Conservation (phyloP, 805 yeast genomes). For the Candida ovalis region DNA sequence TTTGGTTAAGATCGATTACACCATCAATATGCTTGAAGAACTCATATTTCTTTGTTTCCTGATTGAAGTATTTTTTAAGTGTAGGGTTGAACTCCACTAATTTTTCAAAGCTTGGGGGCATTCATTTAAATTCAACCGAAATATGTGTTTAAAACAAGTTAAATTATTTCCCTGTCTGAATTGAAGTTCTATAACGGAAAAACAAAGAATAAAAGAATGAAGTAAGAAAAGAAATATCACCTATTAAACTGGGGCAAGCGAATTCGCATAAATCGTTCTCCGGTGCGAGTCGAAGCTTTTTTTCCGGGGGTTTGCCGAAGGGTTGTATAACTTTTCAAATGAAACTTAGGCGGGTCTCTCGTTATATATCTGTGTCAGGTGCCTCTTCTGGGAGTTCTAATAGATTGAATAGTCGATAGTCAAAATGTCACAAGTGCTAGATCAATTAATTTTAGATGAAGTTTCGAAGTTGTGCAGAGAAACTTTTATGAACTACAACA, state of each 20-base stretch:
- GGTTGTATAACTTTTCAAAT: not conserved
- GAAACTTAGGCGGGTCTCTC: not conserved
- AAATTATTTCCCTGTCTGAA: too few relatives aligned
- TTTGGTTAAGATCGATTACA: conserved; percentile 17
- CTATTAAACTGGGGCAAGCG: too few relatives aligned
- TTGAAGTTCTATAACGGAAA: too few relatives aligned
- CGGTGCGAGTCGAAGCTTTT: too few relatives aligned
- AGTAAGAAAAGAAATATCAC: not conserved
- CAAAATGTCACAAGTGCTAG: conserved; percentile 46
- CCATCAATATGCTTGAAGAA: conserved; percentile 21
- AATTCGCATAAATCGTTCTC: too few relatives aligned
- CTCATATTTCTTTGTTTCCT: conserved; percentile 12
- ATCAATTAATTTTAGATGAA: conserved; percentile 74
- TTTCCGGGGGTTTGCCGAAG: too few relatives aligned
- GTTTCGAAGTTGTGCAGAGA: conserved; percentile 75
- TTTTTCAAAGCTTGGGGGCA: conserved; percentile 10
- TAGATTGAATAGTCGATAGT: conserved; percentile 10
- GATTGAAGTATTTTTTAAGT: conserved; percentile 12
- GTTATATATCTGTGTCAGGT: too few relatives aligned
- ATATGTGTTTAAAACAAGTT: too few relatives aligned
- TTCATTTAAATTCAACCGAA: not conserved
- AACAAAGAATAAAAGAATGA: not conserved
- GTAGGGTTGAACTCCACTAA: conserved; percentile 15
- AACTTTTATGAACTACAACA: conserved; percentile 67
- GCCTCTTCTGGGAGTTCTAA: too few relatives aligned